Conservation (phyloP, 2,329 filamentous ascomycete genomes). For the Pyrenochaeta sp. region DNA sequence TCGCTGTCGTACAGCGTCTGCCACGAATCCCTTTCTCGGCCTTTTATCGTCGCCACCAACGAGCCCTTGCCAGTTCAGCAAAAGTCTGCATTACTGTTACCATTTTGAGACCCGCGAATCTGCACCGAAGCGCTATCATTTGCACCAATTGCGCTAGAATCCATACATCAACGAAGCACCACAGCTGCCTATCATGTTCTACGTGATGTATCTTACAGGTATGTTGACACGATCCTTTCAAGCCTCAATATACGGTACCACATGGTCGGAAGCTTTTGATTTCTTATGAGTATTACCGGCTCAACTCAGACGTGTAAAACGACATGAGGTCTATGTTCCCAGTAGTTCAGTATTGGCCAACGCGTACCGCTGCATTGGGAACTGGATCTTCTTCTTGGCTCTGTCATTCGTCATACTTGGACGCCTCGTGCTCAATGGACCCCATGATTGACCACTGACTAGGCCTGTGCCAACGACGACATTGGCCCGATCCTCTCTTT, state of each 20-base stretch:
- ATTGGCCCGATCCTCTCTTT: constrained; percentile 92
- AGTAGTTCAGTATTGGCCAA: not conserved
- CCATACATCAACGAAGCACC: constrained; percentile 27
- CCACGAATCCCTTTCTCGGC: constrained; percentile 43
- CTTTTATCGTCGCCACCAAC: constrained; percentile 42
- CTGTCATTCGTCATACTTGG: not conserved
- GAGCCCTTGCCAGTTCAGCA: constrained; percentile 47
- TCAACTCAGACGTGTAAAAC: not conserved
- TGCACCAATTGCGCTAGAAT: constrained; percentile 33
- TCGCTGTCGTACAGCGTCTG: constrained; percentile 48
- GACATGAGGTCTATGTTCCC: not conserved
- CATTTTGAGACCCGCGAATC: constrained; percentile 32
- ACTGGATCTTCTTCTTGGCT: not conserved
- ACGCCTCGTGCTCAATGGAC: constrained; percentile 41
- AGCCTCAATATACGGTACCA: constrained; percentile 5
- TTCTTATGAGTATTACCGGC: not conserved
- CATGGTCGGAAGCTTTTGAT: constrained; percentile 2
- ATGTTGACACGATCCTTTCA: constrained; percentile 23
- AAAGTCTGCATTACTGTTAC: constrained; percentile 28
- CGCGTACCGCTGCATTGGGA: constrained; percentile 4
- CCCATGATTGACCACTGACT: constrained; percentile 12
- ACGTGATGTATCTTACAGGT: constrained; percentile 56
- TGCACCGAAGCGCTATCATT: constrained; percentile 34
- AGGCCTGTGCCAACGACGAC: constrained; percentile 94
- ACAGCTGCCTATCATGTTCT: constrained; percentile 47